Conservation (phyloP, 75 land plant genomes). For the Cunninghamia lanceolata region DNA sequence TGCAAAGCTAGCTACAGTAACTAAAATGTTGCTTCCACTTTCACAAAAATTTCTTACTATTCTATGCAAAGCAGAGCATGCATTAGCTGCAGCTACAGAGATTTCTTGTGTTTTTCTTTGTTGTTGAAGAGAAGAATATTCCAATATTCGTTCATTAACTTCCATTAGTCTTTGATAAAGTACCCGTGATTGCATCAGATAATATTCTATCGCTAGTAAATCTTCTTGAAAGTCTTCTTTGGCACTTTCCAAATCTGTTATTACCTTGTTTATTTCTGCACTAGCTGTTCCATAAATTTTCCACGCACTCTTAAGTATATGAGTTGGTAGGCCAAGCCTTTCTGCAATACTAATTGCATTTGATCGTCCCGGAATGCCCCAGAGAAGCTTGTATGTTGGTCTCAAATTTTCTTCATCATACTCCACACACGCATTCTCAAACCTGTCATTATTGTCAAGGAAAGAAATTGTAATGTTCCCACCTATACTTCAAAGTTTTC, state of each 20-base stretch:
- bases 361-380: conserved; percentile 98
- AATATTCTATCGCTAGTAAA: too few relatives aligned
- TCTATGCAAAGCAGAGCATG: conserved; percentile 49
- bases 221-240: too few relatives aligned
- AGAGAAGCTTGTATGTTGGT: conserved; percentile 90
- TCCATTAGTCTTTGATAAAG: too few relatives aligned
- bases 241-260: too few relatives aligned
- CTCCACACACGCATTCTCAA: conserved; percentile 97
- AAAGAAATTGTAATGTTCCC: too few relatives aligned
- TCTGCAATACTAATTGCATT: conserved; percentile 89
- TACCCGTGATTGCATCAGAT: too few relatives aligned
- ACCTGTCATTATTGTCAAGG: conserved; percentile 58
- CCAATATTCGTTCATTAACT: too few relatives aligned
- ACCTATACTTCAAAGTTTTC: conserved; percentile 95
- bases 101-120: conserved; percentile 15
- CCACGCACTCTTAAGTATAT: conserved; percentile 57
- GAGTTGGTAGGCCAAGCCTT: conserved; percentile 68
- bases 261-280: conserved; percentile 79
- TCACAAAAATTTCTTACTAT: conserved; percentile 38
- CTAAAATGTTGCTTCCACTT: conserved; percentile 7
- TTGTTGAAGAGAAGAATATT: too few relatives aligned
- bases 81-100: conserved; percentile 35
- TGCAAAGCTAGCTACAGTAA: not conserved
- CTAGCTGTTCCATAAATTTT: conserved; percentile 62
- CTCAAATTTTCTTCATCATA: conserved; percentile 83